phyloP scores from a whole-genome alignment of 2,329 filamentous ascomycete genomes.

The Aspergillus sp. region DNA sequence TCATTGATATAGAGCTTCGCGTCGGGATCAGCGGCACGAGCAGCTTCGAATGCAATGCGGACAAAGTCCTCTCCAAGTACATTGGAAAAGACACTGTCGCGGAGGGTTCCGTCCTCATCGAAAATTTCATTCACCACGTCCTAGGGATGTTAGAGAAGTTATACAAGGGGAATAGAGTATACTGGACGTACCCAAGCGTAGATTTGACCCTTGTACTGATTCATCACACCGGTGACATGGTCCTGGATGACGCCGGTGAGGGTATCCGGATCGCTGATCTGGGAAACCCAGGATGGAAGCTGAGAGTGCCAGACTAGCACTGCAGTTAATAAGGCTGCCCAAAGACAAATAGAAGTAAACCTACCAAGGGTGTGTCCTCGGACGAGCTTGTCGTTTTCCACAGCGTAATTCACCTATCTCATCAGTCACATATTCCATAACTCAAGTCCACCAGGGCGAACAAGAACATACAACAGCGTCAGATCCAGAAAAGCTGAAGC shows the following conservation, averaged over 20 bases:
- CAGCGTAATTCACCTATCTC: too few relatives aligned
- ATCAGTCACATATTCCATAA: too few relatives aligned
- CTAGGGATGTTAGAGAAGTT: too few relatives aligned
- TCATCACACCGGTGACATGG: constrained; percentile 39
- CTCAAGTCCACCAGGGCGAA: too few relatives aligned
- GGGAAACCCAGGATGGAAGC: not conserved
- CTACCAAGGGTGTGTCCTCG: too few relatives aligned
- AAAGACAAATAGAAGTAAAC: too few relatives aligned
- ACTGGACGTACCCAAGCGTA: constrained; percentile 38
- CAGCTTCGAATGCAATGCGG: constrained; percentile 48
- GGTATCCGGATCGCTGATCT: constrained; percentile 36
- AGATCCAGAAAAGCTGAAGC: too few relatives aligned
- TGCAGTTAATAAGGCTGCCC: too few relatives aligned
- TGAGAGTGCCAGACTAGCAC: not conserved
- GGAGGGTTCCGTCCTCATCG: constrained; percentile 49
- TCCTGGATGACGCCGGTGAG: constrained; percentile 57
- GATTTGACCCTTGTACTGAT: constrained; percentile 37
- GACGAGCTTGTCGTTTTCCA: too few relatives aligned
- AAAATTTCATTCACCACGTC: constrained; percentile 28
- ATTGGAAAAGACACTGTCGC: constrained; percentile 42
- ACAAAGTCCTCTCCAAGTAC: constrained; percentile 48
- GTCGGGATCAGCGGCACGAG: constrained; percentile 59
- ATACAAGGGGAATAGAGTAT: not conserved
- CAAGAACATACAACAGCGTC: too few relatives aligned
- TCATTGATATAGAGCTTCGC: constrained; percentile 47